phyloP scores from a whole-genome alignment of 1,284 basidiomycete species.

The Cystobasidium slooffiae region DNA sequence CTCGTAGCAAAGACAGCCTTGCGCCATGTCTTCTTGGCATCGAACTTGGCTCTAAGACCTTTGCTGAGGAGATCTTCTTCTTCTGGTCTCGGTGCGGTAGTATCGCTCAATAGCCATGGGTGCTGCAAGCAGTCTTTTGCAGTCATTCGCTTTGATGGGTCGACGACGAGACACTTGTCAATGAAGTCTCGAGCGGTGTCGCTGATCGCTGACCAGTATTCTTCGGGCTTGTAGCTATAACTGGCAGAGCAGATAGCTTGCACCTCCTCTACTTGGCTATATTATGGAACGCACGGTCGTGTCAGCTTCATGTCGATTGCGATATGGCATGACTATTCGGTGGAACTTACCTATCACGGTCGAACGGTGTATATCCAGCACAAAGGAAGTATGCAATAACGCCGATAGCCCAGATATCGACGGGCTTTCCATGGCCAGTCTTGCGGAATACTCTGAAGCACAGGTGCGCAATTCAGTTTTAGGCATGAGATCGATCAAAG shows the following conservation, averaged over 20 bases:
- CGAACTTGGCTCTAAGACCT: constrained; percentile 84
- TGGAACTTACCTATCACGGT: constrained; percentile 68
- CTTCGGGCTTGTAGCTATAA: constrained; percentile 81
- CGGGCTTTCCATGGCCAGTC: constrained; percentile 88
- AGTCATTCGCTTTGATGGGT: constrained; percentile 76
- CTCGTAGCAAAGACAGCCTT: constrained; percentile 79
- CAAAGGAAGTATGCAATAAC: constrained; percentile 83
- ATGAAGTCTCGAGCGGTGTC: constrained; percentile 82
- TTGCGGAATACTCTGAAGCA: constrained; percentile 98
- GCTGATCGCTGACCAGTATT: constrained; percentile 61
- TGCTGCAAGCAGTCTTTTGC: constrained; percentile 68
- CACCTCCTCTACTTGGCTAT: constrained; percentile 53
- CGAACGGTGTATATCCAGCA: constrained; percentile 69
- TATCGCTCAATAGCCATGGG: constrained; percentile 68
- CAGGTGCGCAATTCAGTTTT: constrained; percentile 69
- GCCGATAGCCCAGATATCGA: constrained; percentile 76
- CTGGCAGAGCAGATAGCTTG: constrained; percentile 89
- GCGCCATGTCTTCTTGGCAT: constrained; percentile 81
- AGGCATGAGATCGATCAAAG: constrained; percentile 43
- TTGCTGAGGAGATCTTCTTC: constrained; percentile 54
- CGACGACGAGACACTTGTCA: constrained; percentile 75
- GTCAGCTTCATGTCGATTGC: too few relatives aligned
- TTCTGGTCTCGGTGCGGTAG: constrained; percentile 50
- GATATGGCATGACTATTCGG: too few relatives aligned
- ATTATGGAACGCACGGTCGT: not conserved